A percentile compares a stretch with the other conserved stretches of the same genome.
phyloP scores from a whole-genome alignment of 768 basidiomycete genomes.

The Hygrocybe punicea region DNA sequence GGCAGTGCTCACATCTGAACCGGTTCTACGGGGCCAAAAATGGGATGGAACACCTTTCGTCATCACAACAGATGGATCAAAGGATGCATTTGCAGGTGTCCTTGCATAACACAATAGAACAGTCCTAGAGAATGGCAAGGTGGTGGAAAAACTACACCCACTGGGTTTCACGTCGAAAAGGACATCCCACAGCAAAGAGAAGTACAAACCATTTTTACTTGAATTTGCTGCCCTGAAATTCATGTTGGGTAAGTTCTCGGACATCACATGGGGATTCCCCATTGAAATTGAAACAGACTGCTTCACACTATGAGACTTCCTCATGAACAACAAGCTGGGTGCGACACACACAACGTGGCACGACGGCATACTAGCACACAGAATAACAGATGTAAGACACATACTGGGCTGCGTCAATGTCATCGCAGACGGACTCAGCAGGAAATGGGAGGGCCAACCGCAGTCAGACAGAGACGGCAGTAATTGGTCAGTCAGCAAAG shows the following conservation, averaged over 20 bases:
- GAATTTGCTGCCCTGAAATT: conserved; percentile 41
- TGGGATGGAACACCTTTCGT: conserved; percentile 35
- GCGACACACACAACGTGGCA: background rate
- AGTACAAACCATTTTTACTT: conserved; percentile 34
- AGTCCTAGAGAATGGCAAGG: conserved; percentile 20
- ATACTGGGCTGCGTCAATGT: too few relatives aligned
- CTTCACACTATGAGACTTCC: conserved; percentile 30
- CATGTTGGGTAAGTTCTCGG: conserved; percentile 22
- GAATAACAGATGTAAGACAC: too few relatives aligned
- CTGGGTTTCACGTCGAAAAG: conserved; percentile 35
- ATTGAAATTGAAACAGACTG: conserved; percentile 39
- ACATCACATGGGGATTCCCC: conserved; percentile 29
- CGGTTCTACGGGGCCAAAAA: conserved; percentile 20
- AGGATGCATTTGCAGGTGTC: conserved; percentile 33
- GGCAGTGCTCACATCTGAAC: conserved; percentile 10
- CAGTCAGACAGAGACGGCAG: too few relatives aligned
- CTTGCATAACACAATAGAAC: conserved; percentile 25
- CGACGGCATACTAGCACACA: too few relatives aligned
- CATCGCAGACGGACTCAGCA: too few relatives aligned
- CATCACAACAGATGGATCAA: conserved; percentile 37
- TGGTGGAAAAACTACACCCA: conserved; percentile 13
- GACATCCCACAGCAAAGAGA: conserved; percentile 29
- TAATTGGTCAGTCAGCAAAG: too few relatives aligned
- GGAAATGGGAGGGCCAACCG: too few relatives aligned
- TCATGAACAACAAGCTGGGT: conserved; percentile 13